Evolutionary conservation across 2,329 filamentous ascomycete species (phyloP).

Genomic region (Colletotrichum orbiculare): DNA sequence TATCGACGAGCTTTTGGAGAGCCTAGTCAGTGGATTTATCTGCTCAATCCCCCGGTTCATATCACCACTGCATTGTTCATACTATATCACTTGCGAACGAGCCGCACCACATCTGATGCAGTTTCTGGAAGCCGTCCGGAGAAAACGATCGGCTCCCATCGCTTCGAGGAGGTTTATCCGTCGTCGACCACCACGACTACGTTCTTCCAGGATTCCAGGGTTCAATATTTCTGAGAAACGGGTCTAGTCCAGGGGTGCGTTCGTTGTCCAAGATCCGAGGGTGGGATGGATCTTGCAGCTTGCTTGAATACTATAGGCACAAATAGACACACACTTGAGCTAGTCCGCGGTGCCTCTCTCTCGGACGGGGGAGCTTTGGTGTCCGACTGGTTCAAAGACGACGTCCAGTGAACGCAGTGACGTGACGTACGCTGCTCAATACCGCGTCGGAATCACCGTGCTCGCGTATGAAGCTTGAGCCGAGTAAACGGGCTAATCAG

Average conservation of each 20-base stretch:
- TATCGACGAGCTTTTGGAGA: no score
- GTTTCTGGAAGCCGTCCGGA: background rate
- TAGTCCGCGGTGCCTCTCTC: background rate
- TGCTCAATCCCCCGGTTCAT: background rate
- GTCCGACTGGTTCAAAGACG: slow-evolving; percentile 4
- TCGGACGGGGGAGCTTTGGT: background rate
- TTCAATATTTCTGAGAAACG: slow-evolving; percentile 8
- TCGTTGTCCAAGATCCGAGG: background rate
- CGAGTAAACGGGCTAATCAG: slow-evolving; percentile 2
- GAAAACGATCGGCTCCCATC: background rate
- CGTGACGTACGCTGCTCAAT: slow-evolving; percentile 1
- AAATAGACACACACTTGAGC: background rate
- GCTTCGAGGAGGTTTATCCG: slow-evolving; percentile 2
- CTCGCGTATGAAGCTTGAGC: slow-evolving; percentile 2
- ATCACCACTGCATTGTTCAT: background rate
- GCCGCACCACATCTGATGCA: background rate
- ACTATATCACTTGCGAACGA: background rate
- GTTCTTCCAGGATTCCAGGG: background rate
- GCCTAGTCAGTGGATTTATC: no score
- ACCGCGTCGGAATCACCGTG: slow-evolving; percentile 3
- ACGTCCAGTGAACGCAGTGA: background rate
- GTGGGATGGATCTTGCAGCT: slow-evolving; percentile 16
- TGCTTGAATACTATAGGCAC: slow-evolving; percentile 7
- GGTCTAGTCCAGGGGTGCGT: background rate
- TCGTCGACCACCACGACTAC: background rate